A percentile compares a stretch with the other conserved stretches of the same genome.
These are phyloP conservation scores for Leccinum uliginosum DNA, from an alignment of 768 basidiomycete species.

Conservation along the genomic window DNA sequence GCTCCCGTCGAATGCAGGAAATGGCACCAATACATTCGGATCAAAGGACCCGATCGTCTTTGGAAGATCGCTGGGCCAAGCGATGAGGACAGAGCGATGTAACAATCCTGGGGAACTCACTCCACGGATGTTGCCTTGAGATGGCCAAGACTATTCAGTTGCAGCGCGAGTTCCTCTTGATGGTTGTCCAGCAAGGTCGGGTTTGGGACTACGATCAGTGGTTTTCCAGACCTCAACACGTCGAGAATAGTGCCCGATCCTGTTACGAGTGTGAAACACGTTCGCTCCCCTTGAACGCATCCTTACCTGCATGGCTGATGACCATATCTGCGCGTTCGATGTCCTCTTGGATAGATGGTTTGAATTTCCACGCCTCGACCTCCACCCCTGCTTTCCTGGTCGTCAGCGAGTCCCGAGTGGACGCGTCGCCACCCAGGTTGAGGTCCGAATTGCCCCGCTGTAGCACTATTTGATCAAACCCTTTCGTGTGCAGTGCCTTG, in stretches of 20 bases:
- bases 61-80: constrained; percentile 46
- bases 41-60: constrained; percentile 48
- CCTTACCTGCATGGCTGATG: constrained; percentile 89
- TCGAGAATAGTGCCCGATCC: constrained; percentile 95
- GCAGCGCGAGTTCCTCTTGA: constrained; percentile 81
- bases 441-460: constrained; percentile 76
- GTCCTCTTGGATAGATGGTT: constrained; percentile 62
- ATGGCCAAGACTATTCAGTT: constrained; percentile 55
- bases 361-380: constrained; percentile 71
- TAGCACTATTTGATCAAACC: constrained; percentile 59
- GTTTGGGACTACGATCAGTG: constrained; percentile 88
- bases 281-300: not conserved
- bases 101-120: constrained; percentile 39
- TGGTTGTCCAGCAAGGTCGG: constrained; percentile 87
- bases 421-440: constrained; percentile 19
- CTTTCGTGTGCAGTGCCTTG: constrained; percentile 44
- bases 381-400: constrained; percentile 38
- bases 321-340: constrained; percentile 70
- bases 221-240: constrained; percentile 67
- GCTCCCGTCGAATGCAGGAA: constrained; percentile 65
- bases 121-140: constrained; percentile 50
- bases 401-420: constrained; percentile 13
- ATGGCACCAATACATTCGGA: constrained; percentile 42
- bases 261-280: constrained; percentile 27
- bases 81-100: constrained; percentile 6